These are phyloP conservation scores for Aspergillus awamori DNA, from an alignment of 2,329 filamentous ascomycete genomes.

Conservation along the genomic window DNA sequence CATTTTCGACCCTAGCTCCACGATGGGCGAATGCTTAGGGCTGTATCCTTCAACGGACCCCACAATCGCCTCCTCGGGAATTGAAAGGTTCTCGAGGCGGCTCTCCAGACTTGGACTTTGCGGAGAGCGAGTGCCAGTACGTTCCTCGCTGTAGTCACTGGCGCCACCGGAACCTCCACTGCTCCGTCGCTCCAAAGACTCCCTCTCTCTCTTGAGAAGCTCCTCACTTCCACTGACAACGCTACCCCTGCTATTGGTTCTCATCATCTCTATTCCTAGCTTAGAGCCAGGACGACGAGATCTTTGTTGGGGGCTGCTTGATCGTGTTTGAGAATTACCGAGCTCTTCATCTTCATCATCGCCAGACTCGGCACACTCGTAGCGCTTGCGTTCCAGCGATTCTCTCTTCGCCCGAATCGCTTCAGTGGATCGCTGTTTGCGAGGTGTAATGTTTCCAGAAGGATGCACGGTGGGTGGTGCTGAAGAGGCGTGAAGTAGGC, in stretches of 20 bases:
- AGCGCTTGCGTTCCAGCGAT: slow-evolving; percentile 69
- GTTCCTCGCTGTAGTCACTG: slow-evolving; percentile 27
- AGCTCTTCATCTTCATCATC: slow-evolving; percentile 95
- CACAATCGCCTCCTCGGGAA: slow-evolving; percentile 38
- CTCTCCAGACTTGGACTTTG: slow-evolving; percentile 33
- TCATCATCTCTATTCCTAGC: slow-evolving; percentile 95
- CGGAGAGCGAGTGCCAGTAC: slow-evolving; percentile 20
- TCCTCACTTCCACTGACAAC: slow-evolving; percentile 56
- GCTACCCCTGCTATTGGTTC: slow-evolving; percentile 91
- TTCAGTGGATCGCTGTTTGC: slow-evolving; percentile 70
- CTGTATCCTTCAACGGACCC: slow-evolving; percentile 31
- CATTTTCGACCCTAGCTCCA: slow-evolving; percentile 19
- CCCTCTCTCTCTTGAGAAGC: slow-evolving; percentile 37
- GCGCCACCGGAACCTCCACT: slow-evolving; percentile 26
- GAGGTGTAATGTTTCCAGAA: slow-evolving; percentile 52
- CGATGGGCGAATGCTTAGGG: slow-evolving; percentile 25
- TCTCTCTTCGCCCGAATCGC: slow-evolving; percentile 74
- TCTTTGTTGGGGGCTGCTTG: slow-evolving; percentile 55
- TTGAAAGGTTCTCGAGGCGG: slow-evolving; percentile 36
- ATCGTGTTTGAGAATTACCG: slow-evolving; percentile 58
- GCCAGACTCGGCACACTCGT: slow-evolving; percentile 81
- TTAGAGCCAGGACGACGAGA: slow-evolving; percentile 75
- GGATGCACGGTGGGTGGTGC: slow-evolving; percentile 65
- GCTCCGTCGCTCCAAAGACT: slow-evolving; percentile 35
- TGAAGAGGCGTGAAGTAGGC: slow-evolving; percentile 63